These are phyloP conservation scores for Vigna angularis DNA, from an alignment of 306 rosid species.

Conservation along the genomic window DNA sequence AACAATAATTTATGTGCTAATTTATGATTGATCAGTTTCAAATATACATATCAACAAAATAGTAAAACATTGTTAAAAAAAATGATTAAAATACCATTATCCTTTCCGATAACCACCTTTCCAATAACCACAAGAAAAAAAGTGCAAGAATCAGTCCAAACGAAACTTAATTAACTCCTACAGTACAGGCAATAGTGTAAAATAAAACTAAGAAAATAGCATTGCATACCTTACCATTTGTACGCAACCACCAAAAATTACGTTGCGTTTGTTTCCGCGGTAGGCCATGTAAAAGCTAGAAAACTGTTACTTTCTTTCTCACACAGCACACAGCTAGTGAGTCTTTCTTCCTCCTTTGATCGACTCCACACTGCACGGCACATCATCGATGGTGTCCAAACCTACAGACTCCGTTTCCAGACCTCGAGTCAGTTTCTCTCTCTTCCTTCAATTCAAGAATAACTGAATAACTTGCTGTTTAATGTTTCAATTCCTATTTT, in stretches of 20 bases:
- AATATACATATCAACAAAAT: too few relatives aligned
- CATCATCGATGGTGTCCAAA: conserved; percentile 65
- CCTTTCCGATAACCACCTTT: too few relatives aligned
- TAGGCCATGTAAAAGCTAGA: conserved; percentile 20
- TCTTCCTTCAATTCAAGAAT: conserved; percentile 7
- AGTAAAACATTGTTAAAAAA: too few relatives aligned
- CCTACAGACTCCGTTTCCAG: conserved; percentile 60
- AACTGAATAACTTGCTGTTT: background rate
- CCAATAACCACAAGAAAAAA: background rate
- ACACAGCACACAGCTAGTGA: conserved; percentile 8
- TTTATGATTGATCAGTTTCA: too few relatives aligned
- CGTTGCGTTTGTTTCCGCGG: conserved; percentile 16
- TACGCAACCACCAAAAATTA: conserved; percentile 8
- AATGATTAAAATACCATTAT: too few relatives aligned
- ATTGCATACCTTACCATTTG: background rate
- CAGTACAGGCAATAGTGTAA: background rate
- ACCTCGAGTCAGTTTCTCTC: conserved; percentile 61
- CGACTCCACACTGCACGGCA: conserved; percentile 15
- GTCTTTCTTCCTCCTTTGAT: conserved; percentile 13
- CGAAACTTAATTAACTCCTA: background rate
- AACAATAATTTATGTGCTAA: too few relatives aligned
- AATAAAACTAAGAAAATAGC: background rate
- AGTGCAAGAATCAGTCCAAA: background rate
- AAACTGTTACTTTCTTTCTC: background rate
- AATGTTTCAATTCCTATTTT: conserved; percentile 23